Evolutionary conservation across 371 early-diverging fungal genomes (phyloP).

Genomic region (Mortierella sp.): DNA sequence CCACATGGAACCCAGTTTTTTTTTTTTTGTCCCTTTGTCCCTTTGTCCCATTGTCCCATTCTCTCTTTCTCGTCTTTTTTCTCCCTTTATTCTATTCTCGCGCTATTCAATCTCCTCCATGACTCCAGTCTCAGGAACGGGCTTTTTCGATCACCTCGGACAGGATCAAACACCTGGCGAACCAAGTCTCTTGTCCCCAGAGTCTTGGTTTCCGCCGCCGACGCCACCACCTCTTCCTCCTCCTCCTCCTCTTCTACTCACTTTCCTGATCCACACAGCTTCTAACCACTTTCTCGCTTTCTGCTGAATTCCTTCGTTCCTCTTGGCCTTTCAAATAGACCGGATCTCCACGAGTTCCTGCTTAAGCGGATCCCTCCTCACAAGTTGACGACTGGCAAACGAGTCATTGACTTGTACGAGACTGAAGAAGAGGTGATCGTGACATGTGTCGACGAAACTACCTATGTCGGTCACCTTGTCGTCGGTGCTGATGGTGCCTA

Average conservation of each 20-base stretch:
- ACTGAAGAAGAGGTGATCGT: conserved; percentile 30
- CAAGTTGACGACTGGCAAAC: conserved; percentile 46
- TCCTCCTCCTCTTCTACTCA: not conserved
- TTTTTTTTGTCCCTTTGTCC: not conserved
- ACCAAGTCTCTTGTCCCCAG: too few species aligned
- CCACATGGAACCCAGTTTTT: not conserved
- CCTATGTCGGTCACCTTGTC: conserved; percentile 35
- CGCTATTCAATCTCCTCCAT: too few species aligned
- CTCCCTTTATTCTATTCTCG: not conserved
- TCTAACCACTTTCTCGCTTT: not conserved
- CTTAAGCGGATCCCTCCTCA: conserved; percentile 33
- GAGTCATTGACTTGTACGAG: conserved; percentile 41
- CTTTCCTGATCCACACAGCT: not conserved
- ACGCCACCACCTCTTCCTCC: too few species aligned
- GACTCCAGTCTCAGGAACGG: too few species aligned
- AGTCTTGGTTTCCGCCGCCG: too few species aligned
- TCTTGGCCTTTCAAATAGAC: conserved; percentile 14
- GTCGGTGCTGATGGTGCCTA: conserved; percentile 51
- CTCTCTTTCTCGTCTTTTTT: not conserved
- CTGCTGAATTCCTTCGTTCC: not conserved
- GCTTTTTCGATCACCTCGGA: too few species aligned
- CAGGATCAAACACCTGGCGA: too few species aligned
- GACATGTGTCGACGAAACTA: conserved; percentile 47
- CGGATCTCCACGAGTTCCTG: conserved; percentile 42
- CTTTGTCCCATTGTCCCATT: not conserved